Evolutionary conservation across 352 stramenopile species (phyloP), one percentile per base, ranked within the genome.

Genomic region (Phytophthora citricola): DNA sequence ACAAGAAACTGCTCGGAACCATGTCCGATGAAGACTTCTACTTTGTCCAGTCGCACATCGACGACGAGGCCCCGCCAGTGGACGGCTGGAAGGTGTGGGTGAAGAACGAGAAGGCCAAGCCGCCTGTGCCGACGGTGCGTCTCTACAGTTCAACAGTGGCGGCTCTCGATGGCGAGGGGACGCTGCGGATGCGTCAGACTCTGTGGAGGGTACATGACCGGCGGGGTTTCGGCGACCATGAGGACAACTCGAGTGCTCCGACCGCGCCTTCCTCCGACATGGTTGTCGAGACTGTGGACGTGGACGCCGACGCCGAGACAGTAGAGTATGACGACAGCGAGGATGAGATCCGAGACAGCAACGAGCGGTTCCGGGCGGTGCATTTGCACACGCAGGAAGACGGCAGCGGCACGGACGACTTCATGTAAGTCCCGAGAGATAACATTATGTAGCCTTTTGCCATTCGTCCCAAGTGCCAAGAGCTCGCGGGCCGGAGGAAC

Each of bases 291-390:
- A 75, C 67, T 32, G 72, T 78, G 20, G 78, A 88, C 39, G 76
- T 76, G n/a, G 83, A 95, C 53, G 81, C 84, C 7, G 88, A 96
- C 48, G 85, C 84, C 1, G 86, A 94, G 68, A 96, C 86, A 11
- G 85, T 95, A 40, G 88, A 94, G 63, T 96, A 96, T 61, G 88
- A 95, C 48, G 88, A 96, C 72, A 96, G 88, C 61, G 88, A 96
- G 69, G 88, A 96, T 66, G 88, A 96, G 66, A 94, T 96, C 57
- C 85, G 88, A 27, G 85, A 94, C 67, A 96, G 88, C 76, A 96
- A 96, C 55, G 88, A 96, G 71, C 88, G 88, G 15, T 96, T 96
- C 73, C 88, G 91, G 65, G 88, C 88, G 26, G 88, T 96, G 50
- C 88, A 94, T 73, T 65, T 96, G 73, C 83, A 94, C 72, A 91